phyloP scores from a whole-genome alignment of 2,329 filamentous ascomycete species.

The Xylaria sp. region DNA sequence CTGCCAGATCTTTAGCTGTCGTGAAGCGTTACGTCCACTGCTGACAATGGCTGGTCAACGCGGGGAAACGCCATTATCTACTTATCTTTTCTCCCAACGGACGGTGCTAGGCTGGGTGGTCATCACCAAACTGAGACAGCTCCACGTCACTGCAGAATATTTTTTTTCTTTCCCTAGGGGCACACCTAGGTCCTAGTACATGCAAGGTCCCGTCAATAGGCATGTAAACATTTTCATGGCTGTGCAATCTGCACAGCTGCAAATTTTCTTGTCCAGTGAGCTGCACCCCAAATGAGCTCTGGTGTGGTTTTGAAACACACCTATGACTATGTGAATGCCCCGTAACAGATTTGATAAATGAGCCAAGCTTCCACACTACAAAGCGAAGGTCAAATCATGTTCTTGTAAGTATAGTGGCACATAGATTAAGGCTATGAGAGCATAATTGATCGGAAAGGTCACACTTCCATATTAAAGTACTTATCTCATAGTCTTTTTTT shows the following conservation, averaged over 20 bases:
- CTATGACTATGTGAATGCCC: not conserved
- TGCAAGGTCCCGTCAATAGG: not conserved
- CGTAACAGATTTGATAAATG: not conserved
- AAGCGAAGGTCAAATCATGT: too few relatives aligned
- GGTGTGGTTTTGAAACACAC: not conserved
- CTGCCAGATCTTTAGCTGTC: not conserved
- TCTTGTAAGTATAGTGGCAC: not conserved
- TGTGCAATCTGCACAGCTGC: not conserved
- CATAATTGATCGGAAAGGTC: not conserved
- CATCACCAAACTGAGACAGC: not conserved
- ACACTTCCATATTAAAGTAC: not conserved
- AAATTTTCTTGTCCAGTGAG: not conserved
- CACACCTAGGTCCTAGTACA: not conserved
- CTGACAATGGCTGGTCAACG: not conserved
- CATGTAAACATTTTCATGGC: not conserved
- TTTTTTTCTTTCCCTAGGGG: not conserved
- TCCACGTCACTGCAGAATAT: slow-evolving; percentile 18
- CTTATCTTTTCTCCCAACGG: not conserved
- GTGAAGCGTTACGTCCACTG: not conserved
- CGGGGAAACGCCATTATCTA: not conserved
- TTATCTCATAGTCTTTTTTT: not conserved
- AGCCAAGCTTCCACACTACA: not conserved
- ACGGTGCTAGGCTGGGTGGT: not conserved
- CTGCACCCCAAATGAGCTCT: not conserved
- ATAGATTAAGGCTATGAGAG: not conserved